These are phyloP conservation scores for Collybia sp. DNA, from an alignment of 768 basidiomycete species.

Conservation along the genomic window DNA sequence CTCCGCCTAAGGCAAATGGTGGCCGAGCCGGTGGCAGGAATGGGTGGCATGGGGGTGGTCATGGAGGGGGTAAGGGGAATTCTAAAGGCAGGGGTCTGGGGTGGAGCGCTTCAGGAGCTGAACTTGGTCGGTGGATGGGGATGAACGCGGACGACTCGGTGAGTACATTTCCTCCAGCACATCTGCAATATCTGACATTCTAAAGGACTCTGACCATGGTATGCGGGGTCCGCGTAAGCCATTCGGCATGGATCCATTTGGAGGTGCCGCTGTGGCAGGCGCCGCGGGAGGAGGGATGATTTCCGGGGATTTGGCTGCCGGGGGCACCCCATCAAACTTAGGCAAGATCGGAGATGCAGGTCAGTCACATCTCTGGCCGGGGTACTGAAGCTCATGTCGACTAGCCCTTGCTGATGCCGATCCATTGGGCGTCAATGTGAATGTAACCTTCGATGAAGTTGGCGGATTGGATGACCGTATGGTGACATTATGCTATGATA, in stretches of 20 bases:
- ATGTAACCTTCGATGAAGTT: conserved; percentile 94
- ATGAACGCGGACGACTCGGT: conserved; percentile 71
- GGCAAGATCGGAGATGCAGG: conserved; percentile 80
- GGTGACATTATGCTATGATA: conserved; percentile 1
- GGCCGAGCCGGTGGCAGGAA: conserved; percentile 22
- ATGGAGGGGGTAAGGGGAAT: conserved; percentile 23
- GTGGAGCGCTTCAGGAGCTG: conserved; percentile 78
- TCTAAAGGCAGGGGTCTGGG: conserved; percentile 48
- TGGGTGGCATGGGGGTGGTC: conserved; percentile 25
- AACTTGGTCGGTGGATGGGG: conserved; percentile 75
- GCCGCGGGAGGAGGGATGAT: conserved; percentile 50
- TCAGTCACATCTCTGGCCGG: conserved; percentile 11
- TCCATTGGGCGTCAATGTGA: conserved; percentile 89
- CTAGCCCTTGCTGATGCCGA: conserved; percentile 90
- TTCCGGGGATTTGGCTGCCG: conserved; percentile 60
- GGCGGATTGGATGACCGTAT: conserved; percentile 93
- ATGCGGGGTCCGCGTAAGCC: conserved; percentile 68
- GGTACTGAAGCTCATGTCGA: conserved; percentile 9
- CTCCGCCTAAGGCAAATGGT: conserved; percentile 31
- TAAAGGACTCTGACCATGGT: conserved; percentile 67
- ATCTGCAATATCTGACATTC: conserved; percentile 1
- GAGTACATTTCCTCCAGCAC: conserved; percentile 12
- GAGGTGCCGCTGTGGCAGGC: conserved; percentile 46
- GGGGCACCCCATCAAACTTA: conserved; percentile 79
- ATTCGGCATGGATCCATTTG: conserved; percentile 46